Evolutionary conservation across 2,329 filamentous ascomycete species (phyloP).

Genomic region (Colletotrichum graminicola): DNA sequence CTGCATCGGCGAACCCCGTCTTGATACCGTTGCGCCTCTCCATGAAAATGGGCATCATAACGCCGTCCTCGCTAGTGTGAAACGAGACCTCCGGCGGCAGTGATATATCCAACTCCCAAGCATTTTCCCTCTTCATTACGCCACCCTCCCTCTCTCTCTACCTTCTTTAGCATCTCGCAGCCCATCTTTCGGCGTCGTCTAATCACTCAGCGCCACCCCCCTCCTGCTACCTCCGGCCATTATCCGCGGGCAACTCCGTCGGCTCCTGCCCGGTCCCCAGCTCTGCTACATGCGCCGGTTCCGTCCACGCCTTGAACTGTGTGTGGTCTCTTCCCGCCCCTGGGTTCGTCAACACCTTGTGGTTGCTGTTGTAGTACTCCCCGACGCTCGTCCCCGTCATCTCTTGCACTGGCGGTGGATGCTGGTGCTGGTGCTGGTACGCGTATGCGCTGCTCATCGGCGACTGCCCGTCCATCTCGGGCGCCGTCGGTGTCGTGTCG

Average conservation of each 20-base stretch:
- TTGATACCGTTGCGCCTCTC: background rate
- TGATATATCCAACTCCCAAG: constrained; percentile 19
- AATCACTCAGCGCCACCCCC: background rate
- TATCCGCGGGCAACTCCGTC: constrained; percentile 24
- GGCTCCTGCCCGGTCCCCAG: constrained; percentile 13
- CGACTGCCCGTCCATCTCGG: constrained; percentile 14
- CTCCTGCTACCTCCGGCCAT: constrained; percentile 5
- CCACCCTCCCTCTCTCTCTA: background rate
- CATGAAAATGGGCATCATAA: constrained; percentile 13
- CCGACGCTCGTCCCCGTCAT: constrained; percentile 22
- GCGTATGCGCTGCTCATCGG: constrained; percentile 4
- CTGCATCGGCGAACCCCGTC: too few species aligned
- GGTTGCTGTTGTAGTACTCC: constrained; percentile 33
- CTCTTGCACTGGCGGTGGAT: constrained; percentile 16
- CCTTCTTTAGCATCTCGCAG: background rate
- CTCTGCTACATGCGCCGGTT: constrained; percentile 14
- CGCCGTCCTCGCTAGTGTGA: constrained; percentile 8
- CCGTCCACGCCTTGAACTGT: constrained; percentile 29
- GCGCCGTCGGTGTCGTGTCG: background rate
- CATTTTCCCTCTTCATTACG: constrained; percentile 7
- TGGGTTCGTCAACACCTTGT: constrained; percentile 34
- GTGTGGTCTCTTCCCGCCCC: background rate
- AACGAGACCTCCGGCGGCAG: background rate
- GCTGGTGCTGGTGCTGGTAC: constrained; percentile 5
- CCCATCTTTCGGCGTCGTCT: background rate